phyloP scores from a whole-genome alignment of 495 filamentous ascomycete genomes.

The Coniosporium apollinis region DNA sequence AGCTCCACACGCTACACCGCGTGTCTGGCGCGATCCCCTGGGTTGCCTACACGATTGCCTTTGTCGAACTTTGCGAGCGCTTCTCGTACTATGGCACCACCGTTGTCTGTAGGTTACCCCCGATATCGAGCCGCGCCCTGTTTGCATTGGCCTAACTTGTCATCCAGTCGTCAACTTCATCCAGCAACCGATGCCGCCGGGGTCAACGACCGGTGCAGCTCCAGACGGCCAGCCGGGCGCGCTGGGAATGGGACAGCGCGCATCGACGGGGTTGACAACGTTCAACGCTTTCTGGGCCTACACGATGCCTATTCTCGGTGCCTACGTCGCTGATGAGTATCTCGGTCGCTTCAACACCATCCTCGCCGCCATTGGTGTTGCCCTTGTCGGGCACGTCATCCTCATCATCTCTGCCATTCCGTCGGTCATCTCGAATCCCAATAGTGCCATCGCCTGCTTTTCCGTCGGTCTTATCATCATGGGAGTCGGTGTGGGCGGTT shows the following conservation, averaged over 20 bases:
- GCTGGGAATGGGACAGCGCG: conserved; percentile 25
- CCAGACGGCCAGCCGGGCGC: too few relatives aligned
- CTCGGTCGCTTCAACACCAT: conserved; percentile 58
- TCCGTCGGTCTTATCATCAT: conserved; percentile 30
- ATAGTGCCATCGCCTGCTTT: conserved; percentile 5
- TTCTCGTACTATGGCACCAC: conserved; percentile 56
- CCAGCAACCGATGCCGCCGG: conserved; percentile 3
- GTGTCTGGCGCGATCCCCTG: conserved; percentile 39
- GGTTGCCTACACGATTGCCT: conserved; percentile 41
- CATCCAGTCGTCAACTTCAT: conserved; percentile 10
- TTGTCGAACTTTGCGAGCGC: conserved; percentile 49
- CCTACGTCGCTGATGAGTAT: conserved; percentile 47
- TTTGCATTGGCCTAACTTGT: too few relatives aligned
- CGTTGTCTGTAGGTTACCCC: too few relatives aligned
- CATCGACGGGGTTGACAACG: conserved; percentile 40
- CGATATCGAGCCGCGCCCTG: too few relatives aligned
- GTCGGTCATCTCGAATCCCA: conserved; percentile 1
- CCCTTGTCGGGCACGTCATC: conserved; percentile 25
- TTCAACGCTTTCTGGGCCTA: conserved; percentile 46
- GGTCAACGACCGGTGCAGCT: neutral
- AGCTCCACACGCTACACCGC: conserved; percentile 32
- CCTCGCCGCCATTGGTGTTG: conserved; percentile 33
- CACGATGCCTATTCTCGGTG: conserved; percentile 40
- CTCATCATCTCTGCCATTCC: conserved; percentile 7
- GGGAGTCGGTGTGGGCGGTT: conserved; percentile 49